A percentile compares a stretch with the other conserved stretches of the same genome.
These are phyloP conservation scores for Irpex sp. DNA, from an alignment of 1,284 basidiomycete genomes.

Conservation along the genomic window DNA sequence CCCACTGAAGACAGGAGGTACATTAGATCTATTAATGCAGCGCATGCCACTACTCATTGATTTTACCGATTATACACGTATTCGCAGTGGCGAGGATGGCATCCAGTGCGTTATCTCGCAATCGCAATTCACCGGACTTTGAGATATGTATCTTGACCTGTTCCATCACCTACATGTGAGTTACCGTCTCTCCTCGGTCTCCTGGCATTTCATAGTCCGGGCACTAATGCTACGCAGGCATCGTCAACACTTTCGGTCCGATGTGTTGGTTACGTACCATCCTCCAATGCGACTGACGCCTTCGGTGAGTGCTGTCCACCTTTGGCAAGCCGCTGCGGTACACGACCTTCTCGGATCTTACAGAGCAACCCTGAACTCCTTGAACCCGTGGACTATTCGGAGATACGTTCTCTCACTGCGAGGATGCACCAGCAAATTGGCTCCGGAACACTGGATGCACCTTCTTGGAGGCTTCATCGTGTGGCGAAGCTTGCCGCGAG, in stretches of 20 bases:
- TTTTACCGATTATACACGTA: too few relatives aligned
- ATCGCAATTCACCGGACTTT: slow-evolving; percentile 64
- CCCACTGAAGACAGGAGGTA: slow-evolving; percentile 81
- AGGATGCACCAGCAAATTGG: slow-evolving; percentile 66
- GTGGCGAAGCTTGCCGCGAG: slow-evolving; percentile 71
- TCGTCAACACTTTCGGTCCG: slow-evolving; percentile 78
- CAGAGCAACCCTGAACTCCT: slow-evolving; percentile 71
- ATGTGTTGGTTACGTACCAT: slow-evolving; percentile 83
- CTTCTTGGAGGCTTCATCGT: slow-evolving; percentile 76
- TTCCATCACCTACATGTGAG: slow-evolving; percentile 80
- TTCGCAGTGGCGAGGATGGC: slow-evolving; percentile 70
- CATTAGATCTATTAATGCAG: neutral
- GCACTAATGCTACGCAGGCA: slow-evolving; percentile 30
- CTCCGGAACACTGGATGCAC: slow-evolving; percentile 75
- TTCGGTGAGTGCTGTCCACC: slow-evolving; percentile 37
- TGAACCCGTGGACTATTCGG: slow-evolving; percentile 57
- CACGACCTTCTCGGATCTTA: neutral
- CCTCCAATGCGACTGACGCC: slow-evolving; percentile 66
- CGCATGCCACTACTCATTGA: too few relatives aligned
- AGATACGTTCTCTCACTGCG: slow-evolving; percentile 60
- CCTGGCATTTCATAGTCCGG: slow-evolving; percentile 22
- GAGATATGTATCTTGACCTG: slow-evolving; percentile 72
- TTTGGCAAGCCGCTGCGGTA: neutral
- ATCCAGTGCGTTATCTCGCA: slow-evolving; percentile 73
- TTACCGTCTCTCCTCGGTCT: slow-evolving; percentile 3